Conservation (phyloP, 108 stramenopile species). For the Skeletonema potamos region DNA sequence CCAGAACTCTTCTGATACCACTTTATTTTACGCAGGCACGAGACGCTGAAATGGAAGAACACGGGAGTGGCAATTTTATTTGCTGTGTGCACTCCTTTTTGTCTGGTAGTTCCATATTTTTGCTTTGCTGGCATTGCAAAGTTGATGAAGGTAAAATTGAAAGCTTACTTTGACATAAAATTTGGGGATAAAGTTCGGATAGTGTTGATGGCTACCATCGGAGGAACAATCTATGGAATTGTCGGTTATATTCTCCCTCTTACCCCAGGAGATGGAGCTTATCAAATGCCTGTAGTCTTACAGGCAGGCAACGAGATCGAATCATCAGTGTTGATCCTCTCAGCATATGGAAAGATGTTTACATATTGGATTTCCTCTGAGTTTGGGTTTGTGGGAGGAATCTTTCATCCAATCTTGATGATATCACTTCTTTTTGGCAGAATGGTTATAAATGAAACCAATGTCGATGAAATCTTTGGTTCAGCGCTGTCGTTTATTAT, state of each 20-base stretch:
- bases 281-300: constrained; percentile 3
- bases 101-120: no score
- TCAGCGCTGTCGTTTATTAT: no score
- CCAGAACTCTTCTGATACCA: no score
- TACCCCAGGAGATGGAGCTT: background rate
- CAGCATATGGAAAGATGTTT: background rate
- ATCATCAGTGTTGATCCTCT: background rate
- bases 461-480: background rate
- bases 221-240: background rate
- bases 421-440: background rate
- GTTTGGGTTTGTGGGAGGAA: constrained; percentile 4
- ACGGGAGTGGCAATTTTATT: no score
- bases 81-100: no score
- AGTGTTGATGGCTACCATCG: no score
- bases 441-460: background rate
- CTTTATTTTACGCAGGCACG: no score
- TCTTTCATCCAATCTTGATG: background rate
- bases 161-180: no score
- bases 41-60: no score
- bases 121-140: no score
- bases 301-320: background rate
- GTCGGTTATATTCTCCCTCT: constrained; percentile 5
- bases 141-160: no score
- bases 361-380: background rate
- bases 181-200: no score